Evolutionary conservation across 768 basidiomycete genomes (phyloP).

Genomic region (Collybia sordida): DNA sequence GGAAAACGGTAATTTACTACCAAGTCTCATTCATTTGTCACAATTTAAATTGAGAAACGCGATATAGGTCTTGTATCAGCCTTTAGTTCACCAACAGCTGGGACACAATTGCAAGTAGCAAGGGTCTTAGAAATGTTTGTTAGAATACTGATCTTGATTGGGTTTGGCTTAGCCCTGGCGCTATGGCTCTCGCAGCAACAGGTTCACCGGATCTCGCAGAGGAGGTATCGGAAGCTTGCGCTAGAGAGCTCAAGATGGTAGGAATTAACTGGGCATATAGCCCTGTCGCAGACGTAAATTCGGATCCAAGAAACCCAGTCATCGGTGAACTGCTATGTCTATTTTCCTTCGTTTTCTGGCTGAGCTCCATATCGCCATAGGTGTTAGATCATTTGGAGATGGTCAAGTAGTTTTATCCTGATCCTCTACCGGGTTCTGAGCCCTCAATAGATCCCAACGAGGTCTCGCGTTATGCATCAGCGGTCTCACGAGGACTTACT

Average conservation of each 20-base stretch:
- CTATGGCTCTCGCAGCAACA: slow-evolving; percentile 69
- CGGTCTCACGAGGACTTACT: slow-evolving; percentile 48
- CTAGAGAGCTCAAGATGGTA: slow-evolving; percentile 52
- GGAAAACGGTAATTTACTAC: slow-evolving; percentile 55
- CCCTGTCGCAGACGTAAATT: slow-evolving; percentile 73
- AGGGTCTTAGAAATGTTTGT: not conserved
- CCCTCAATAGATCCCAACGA: slow-evolving; percentile 46
- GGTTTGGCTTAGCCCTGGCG: slow-evolving; percentile 52
- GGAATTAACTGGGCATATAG: slow-evolving; percentile 75
- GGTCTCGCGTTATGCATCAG: slow-evolving; percentile 48
- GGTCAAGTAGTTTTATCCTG: slow-evolving; percentile 31
- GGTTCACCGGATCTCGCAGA: slow-evolving; percentile 43
- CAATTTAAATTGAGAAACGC: not conserved
- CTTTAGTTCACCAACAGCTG: slow-evolving; percentile 54
- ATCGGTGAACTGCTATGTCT: slow-evolving; percentile 46
- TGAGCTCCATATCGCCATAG: slow-evolving; percentile 26
- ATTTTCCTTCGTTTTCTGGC: not conserved
- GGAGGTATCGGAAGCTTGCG: slow-evolving; percentile 47
- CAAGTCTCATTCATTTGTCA: not conserved
- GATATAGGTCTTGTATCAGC: slow-evolving; percentile 64
- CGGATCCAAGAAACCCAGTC: slow-evolving; percentile 67
- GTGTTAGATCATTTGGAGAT: slow-evolving; percentile 71
- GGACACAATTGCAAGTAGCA: slow-evolving; percentile 63
- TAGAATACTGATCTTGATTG: not conserved
- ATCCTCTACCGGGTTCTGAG: not conserved